Percentiles rank a stretch among this genome's conserved stretches.
Conservation (phyloP, 768 basidiomycete species). For the Suillus fuscotomentosus region DNA sequence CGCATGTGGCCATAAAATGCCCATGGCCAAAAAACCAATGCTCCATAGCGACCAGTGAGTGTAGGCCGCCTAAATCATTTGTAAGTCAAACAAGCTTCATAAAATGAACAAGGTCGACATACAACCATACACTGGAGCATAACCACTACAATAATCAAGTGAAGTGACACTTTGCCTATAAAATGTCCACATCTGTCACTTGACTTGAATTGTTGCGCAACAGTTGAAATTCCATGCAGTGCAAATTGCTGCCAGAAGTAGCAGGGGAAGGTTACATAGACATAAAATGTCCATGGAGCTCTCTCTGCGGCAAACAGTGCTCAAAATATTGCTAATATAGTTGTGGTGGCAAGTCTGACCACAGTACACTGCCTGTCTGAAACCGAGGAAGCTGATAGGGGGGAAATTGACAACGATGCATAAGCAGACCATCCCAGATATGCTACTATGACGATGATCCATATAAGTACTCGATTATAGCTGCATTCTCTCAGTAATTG, state of each 20-base stretch:
- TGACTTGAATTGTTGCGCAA: conserved; percentile 8
- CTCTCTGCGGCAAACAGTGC: conserved; percentile 56
- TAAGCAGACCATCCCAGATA: conserved; percentile 81
- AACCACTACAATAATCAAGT: conserved; percentile 31
- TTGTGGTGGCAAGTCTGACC: conserved; percentile 27
- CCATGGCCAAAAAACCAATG: conserved; percentile 57
- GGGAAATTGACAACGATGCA: conserved; percentile 55
- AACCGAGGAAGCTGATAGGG: conserved; percentile 13
- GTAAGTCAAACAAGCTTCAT: conserved; percentile 4
- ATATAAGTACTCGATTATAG: conserved; percentile 75
- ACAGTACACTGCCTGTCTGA: conserved; percentile 11
- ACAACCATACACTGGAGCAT: conserved; percentile 74
- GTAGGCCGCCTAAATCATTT: conserved; percentile 56
- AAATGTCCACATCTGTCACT: background rate
- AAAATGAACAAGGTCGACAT: conserved; percentile 27
- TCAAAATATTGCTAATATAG: conserved; percentile 39
- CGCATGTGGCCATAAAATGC: conserved; percentile 60
- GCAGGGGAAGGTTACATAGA: conserved; percentile 72
- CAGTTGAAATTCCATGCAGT: conserved; percentile 19
- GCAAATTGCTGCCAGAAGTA: conserved; percentile 72
- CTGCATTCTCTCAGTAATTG: conserved; percentile 24
- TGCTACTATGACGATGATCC: conserved; percentile 63
- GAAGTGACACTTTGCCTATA: background rate
- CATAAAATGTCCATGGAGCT: conserved; percentile 69
- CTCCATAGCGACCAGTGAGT: conserved; percentile 72